Evolutionary conservation across 345 rosid genomes (phyloP).

Genomic region (Anacardium occidentale): DNA sequence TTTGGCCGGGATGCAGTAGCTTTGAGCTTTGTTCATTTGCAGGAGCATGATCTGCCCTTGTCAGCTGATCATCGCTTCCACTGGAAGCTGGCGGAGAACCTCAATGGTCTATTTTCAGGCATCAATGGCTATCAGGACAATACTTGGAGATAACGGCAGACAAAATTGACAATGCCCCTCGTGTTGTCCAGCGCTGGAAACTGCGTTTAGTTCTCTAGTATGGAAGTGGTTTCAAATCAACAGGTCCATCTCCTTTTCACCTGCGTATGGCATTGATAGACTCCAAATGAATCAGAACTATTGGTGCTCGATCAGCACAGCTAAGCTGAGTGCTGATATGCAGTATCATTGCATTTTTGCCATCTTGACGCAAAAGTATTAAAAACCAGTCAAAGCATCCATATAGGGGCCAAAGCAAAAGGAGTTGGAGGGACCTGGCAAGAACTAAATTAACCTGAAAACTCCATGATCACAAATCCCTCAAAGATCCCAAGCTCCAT

Average conservation of each 20-base stretch:
- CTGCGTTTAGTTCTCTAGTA: not conserved
- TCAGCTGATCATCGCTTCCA: not conserved
- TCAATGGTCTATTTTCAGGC: not conserved
- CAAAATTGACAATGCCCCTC: not conserved
- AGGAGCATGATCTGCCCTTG: not conserved
- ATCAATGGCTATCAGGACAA: not conserved
- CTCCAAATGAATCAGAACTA: not conserved
- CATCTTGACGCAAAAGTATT: not conserved
- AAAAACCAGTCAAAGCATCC: slow-evolving; percentile 9
- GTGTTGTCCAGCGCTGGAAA: not conserved
- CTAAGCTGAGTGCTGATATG: not conserved
- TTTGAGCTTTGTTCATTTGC: not conserved
- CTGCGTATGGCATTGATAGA: not conserved
- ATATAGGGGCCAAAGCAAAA: not conserved
- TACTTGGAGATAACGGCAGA: not conserved
- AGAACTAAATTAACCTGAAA: not conserved
- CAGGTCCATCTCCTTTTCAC: not conserved
- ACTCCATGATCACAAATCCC: not conserved
- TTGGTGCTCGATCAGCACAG: not conserved
- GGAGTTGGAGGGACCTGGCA: not conserved
- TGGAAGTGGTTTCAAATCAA: not conserved
- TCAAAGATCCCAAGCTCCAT: slow-evolving; percentile 8
- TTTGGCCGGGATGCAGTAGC: not conserved
- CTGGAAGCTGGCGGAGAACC: not conserved
- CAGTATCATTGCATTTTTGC: not conserved